Base-by-base conservation (phyloP, 2,329 filamentous ascomycete genomes). In the Fusarium sp. region DNA sequence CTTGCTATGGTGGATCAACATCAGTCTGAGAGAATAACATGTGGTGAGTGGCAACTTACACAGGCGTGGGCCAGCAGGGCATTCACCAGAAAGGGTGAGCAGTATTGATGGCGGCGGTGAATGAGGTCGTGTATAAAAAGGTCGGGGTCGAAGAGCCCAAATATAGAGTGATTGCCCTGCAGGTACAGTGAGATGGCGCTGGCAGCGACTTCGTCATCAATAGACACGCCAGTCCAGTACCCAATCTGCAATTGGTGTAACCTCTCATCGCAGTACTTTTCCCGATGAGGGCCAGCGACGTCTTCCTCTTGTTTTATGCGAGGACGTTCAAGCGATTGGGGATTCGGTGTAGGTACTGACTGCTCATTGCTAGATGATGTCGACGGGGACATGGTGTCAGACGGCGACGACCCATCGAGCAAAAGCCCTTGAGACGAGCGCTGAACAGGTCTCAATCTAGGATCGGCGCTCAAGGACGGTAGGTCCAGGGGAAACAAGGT, bases 61-160 rank as follows among this genome's bases (percentile, higher is more conserved):
- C 78, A 81, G 22, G 78, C 80, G 36, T 79, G 70, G 51, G 78
- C 81, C 72, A 84, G 62, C 6, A 83, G 42, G 12, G 81, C 72
- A 52, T 78, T 77, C 8, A 83, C 79, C 1, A 84, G 71, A 30
- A 83, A 80, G 2, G 69, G 59, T 12, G 81, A 83, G 38, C 81
- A 83, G 45, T 79, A 79, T 1, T 70, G 66, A 10, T 69, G 60
- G 32, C 51, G 59, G 11, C 69, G 70, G 34, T 68, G 48, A 14
- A 83, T 65, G 6, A 84, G 70, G 60, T 83, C 80, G 14, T 66
- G 56, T 36, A 83, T 68, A 50, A 84, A 81, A 4, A 82, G 74
- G 34, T 76, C n/a, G 0, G 82, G 68, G 34, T 82, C 77, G 48
- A 84, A 84, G 3, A 81, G 62, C 6, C 81, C 82, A 11, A 83